These are phyloP conservation scores for Epichloe coenophiala DNA, from an alignment of 2,329 filamentous ascomycete genomes.

Conservation along the genomic window DNA sequence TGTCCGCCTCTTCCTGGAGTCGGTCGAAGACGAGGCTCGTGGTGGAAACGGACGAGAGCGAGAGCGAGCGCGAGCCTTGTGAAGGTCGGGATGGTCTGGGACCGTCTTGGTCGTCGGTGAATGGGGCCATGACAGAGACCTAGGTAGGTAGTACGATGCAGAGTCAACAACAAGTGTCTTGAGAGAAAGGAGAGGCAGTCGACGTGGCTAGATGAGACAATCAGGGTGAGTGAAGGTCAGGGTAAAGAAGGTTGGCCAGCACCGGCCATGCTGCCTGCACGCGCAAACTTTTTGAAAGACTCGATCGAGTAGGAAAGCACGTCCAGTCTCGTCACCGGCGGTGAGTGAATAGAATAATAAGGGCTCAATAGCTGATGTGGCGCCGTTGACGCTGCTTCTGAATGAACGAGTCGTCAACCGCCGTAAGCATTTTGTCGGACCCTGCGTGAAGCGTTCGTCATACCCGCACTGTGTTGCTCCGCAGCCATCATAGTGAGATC, in stretches of 20 bases:
- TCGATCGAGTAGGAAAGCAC: too few relatives aligned
- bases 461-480: not conserved
- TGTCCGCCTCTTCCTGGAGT: conserved; percentile 43
- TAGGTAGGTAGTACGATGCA: not conserved
- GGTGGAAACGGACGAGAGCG: conserved; percentile 66
- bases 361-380: not conserved
- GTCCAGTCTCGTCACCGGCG: not conserved
- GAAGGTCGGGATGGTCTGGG: conserved; percentile 20
- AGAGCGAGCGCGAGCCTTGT: conserved; percentile 50
- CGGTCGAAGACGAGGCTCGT: conserved; percentile 73
- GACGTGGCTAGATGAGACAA: not conserved
- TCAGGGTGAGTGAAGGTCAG: not conserved
- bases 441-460: not conserved
- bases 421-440: too few relatives aligned
- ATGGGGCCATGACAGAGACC: conserved; percentile 2
- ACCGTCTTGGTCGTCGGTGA: conserved; percentile 8
- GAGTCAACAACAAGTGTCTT: not conserved
- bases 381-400: not conserved
- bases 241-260: too few relatives aligned
- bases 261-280: too few relatives aligned
- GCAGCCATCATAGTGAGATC: too few relatives aligned
- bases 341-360: not conserved
- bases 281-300: too few relatives aligned
- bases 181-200: not conserved
- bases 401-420: too few relatives aligned